These are phyloP conservation scores for Schizophyllum amplum DNA, from an alignment of 1,284 basidiomycete genomes.

Conservation along the genomic window DNA sequence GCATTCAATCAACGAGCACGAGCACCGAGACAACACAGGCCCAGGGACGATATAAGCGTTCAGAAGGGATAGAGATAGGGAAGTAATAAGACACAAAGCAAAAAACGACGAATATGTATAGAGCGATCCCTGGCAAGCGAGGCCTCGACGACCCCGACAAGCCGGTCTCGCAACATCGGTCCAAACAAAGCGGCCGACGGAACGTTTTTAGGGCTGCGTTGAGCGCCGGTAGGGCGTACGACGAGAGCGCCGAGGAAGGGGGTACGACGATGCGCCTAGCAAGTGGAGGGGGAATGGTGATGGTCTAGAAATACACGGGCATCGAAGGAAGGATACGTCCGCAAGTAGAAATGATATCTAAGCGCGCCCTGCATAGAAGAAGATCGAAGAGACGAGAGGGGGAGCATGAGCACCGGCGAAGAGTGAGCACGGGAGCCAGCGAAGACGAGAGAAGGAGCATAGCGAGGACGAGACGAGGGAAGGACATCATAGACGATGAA, in stretches of 20 bases:
- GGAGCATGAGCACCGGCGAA: neutral
- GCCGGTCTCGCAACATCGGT: too few relatives aligned
- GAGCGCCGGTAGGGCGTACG: too few relatives aligned
- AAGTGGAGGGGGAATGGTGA: neutral
- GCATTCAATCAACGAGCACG: neutral
- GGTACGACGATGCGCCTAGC: neutral
- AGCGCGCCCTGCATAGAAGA: neutral
- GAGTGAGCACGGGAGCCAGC: too few relatives aligned
- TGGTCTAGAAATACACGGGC: neutral
- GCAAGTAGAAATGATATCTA: too few relatives aligned
- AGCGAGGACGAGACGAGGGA: neutral
- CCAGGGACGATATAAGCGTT: too few relatives aligned
- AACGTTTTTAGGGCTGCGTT: neutral
- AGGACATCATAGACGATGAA: neutral
- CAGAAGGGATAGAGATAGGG: neutral
- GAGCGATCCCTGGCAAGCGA: too few relatives aligned
- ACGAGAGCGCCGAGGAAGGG: too few relatives aligned
- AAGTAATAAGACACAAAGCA: neutral
- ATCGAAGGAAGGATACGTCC: neutral
- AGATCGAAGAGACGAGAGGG: neutral
- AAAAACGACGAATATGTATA: neutral
- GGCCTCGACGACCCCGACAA: too few relatives aligned
- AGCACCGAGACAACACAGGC: neutral
- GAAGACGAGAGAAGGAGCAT: too few relatives aligned
- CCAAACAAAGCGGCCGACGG: neutral